Base-by-base conservation (phyloP, 345 rosid species). In the Angophora floribunda region DNA sequence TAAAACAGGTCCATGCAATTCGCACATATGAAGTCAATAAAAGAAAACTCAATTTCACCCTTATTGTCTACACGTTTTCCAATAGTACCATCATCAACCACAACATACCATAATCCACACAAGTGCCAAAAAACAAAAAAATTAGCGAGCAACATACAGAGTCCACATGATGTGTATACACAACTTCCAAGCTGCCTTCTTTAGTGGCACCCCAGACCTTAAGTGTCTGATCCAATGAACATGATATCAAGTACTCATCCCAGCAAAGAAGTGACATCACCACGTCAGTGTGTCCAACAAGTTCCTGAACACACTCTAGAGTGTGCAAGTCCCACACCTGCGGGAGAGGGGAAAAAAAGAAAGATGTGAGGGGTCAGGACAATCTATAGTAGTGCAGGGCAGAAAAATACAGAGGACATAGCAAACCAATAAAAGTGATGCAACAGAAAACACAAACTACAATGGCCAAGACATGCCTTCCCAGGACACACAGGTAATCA, bases 251-350 rank as follows among this genome's bases (percentile, higher is more conserved):
- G 59, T 53, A 53, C 26, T 53, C 0, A 10, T 53, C 59, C 59
- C 59, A 53, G 59, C 59, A 53, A 53, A 53, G 59, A 53, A 53
- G 59, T 53, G 59, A 53, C 26, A 7, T 53, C 59, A 53, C 59
- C 26, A 21, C 26, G 1, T 7, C 59, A 53, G 59, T 53, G 59
- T 53, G 59, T 53, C 59, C 59, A 53, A 21, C 59, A 53, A 53
- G 59, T 53, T 53, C 59, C 59, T 53, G 59, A 53, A 53, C 59
- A 53, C 59, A 53, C 59, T 53, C 59, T 10, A 53, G 26, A 24
- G 90, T 92, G n/a, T 90, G 82, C 47, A 92, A 90, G 87, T 94
- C 95, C 98, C 96, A 95, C 21, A 91, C 93, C 95, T 94, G 88
- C 53, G 52, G 61, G 49, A 1, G 65, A 59, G n/a, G n/a, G n/a